Base-by-base conservation (phyloP, 345 rosid genomes). In the Linum usitatissimum region DNA sequence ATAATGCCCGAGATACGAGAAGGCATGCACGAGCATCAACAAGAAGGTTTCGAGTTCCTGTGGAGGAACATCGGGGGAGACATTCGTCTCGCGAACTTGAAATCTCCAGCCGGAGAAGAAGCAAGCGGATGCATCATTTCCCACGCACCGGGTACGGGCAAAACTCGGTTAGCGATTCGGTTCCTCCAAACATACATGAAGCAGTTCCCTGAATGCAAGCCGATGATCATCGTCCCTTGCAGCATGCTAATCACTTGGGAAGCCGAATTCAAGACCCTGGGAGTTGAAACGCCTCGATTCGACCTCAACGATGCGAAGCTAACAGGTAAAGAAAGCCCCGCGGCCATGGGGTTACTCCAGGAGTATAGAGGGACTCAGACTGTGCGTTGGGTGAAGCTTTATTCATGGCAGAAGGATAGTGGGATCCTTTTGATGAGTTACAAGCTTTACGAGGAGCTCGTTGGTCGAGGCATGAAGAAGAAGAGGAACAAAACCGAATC, bases 111-210 rank as follows among this genome's bases (percentile, higher is more conserved):
- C 59, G 48, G 57, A 13, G 65, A 65, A 8, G 73, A 72, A 30
- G 73, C 67, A 3, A 71, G 79, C 59, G 96, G 96, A 15, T 89
- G 96, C 70, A 78, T 89, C 40, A 83, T 86, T 59, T 83, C 91
- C 3, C 96, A 89, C 23, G 91, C 95, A 57, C 95, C 96, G 0
- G 95, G 96, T 28, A 86, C 96, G 0, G 95, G 95, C 30, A 89
- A 89, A 73, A 83, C 96, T 40, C 86, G 91, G 15, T 78, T 89
- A 8, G 71, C 89, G 21, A 80, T 89, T 20, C 76, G 70, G 3
- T 89, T 89, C 69, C 73, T 89, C 30, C 85, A 85, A 55, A 36
- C 87, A 3, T 83, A 77, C 64, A 49, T 84, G 63, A 60, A 62
- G 42, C 53, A 81, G 63, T 78, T 69, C 65, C 83, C 84, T 6